Evolutionary conservation across 768 basidiomycete genomes (phyloP).

Genomic region (Kwoniella bestiolae): DNA sequence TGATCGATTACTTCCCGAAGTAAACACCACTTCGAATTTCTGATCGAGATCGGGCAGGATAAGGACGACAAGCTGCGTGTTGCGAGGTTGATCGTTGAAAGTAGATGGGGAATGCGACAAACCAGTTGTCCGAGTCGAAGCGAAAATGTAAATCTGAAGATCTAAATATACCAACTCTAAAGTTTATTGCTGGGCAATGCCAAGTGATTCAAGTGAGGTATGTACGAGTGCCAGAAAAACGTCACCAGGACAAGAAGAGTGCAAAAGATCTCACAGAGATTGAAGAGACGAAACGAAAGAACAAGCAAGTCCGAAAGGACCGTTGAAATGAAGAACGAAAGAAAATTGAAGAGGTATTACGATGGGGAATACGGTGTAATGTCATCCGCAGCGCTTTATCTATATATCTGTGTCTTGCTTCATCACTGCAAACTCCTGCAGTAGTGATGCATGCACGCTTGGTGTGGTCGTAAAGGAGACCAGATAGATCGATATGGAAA

Average conservation of each 20-base stretch:
- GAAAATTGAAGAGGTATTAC: neutral
- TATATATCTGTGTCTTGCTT: neutral
- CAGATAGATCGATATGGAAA: neutral
- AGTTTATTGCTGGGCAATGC: too few species aligned
- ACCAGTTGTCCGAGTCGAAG: constrained; percentile 8
- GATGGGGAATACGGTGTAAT: neutral
- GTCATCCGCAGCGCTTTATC: neutral
- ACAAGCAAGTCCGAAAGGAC: neutral
- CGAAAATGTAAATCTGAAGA: too few species aligned
- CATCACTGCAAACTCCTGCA: too few species aligned
- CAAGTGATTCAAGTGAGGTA: too few species aligned
- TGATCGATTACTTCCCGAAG: too few species aligned
- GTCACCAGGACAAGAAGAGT: neutral
- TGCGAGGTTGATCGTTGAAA: too few species aligned
- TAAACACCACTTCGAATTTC: too few species aligned
- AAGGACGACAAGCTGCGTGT: too few species aligned
- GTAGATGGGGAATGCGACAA: constrained; percentile 1
- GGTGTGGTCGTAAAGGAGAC: neutral
- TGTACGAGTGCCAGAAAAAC: neutral
- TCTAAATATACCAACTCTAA: too few species aligned
- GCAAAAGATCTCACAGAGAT: neutral
- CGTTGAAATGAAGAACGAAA: neutral
- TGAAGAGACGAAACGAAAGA: neutral
- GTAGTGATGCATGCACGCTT: neutral
- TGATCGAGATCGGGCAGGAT: too few species aligned